Conservation (phyloP, 352 stramenopile genomes). For the Globisporangium viniferum region DNA sequence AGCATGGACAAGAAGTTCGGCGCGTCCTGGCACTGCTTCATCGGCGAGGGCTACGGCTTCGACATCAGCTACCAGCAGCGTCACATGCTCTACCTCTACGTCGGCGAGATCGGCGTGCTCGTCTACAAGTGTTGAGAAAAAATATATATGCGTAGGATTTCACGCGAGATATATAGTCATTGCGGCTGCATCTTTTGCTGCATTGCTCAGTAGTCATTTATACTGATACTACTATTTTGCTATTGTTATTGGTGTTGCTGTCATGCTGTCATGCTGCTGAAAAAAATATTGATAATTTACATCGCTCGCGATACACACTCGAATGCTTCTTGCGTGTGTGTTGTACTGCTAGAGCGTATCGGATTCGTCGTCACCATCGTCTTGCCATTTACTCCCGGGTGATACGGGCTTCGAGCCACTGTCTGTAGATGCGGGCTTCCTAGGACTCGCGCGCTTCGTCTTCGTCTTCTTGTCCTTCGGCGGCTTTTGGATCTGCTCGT, state of each 20-base stretch:
- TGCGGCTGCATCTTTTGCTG: not conserved
- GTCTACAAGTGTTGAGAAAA: constrained; percentile 91
- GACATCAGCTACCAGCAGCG: constrained; percentile 95
- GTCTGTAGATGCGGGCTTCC: not conserved
- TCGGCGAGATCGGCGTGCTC: constrained; percentile 92
- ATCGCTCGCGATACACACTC: not conserved
- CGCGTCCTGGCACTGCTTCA: constrained; percentile 94
- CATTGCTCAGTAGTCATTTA: not conserved
- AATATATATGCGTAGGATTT: not conserved
- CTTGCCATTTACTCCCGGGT: not conserved
- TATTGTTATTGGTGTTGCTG: not conserved
- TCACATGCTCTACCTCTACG: constrained; percentile 94
- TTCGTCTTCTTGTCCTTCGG: not conserved
- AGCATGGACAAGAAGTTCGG: constrained; percentile 98
- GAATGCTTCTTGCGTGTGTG: not conserved
- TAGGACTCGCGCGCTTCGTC: not conserved
- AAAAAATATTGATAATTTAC: not conserved
- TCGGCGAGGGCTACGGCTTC: constrained; percentile 96
- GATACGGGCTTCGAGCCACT: not conserved
- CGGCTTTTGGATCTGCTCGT: not conserved
- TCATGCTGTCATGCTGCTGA: not conserved
- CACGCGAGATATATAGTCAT: not conserved
- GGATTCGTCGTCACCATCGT: not conserved
- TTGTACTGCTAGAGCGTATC: not conserved
- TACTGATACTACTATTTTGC: constrained; percentile 2